These are phyloP conservation scores for Excoecaria agallocha DNA, from an alignment of 345 rosid genomes.

Conservation along the genomic window DNA sequence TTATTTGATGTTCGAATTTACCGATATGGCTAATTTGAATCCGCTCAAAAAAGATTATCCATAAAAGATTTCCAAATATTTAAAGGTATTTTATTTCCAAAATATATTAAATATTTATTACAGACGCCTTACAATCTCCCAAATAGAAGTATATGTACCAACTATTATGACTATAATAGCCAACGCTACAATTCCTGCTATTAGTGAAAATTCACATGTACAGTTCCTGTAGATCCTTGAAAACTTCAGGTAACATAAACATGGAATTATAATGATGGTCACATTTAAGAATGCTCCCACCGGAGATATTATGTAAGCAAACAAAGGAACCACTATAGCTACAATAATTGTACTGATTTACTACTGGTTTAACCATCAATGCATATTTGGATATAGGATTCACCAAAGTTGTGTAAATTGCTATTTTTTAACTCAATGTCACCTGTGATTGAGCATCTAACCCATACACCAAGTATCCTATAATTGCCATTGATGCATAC, in stretches of 20 bases:
- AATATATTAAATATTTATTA: background rate
- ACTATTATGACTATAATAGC: constrained; percentile 9
- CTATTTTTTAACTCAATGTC: constrained; percentile 24
- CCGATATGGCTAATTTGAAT: no score
- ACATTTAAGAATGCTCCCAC: constrained; percentile 32
- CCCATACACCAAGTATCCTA: constrained; percentile 32
- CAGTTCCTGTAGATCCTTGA: constrained; percentile 14
- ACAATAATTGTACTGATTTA: constrained; percentile 20
- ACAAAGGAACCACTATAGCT: constrained; percentile 26
- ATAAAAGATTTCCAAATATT: no score
- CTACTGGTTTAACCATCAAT: constrained; percentile 25
- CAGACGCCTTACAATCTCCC: constrained; percentile 11
- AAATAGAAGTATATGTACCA: constrained; percentile 23
- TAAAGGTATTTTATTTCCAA: no score
- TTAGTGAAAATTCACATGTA: constrained; percentile 4
- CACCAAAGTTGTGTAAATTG: constrained; percentile 23
- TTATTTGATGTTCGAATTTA: no score
- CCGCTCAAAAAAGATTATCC: no score
- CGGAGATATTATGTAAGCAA: constrained; percentile 19
- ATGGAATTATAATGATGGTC: constrained; percentile 19
- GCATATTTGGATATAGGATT: constrained; percentile 32
- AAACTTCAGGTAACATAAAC: constrained; percentile 26
- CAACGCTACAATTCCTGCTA: constrained; percentile 3
- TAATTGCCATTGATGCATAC: constrained; percentile 29
- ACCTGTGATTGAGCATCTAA: constrained; percentile 25